Percentiles rank a stretch among this genome's conserved stretches.
Evolutionary conservation across 495 filamentous ascomycete species (phyloP).

Genomic region (Aspergillus ostianus): DNA sequence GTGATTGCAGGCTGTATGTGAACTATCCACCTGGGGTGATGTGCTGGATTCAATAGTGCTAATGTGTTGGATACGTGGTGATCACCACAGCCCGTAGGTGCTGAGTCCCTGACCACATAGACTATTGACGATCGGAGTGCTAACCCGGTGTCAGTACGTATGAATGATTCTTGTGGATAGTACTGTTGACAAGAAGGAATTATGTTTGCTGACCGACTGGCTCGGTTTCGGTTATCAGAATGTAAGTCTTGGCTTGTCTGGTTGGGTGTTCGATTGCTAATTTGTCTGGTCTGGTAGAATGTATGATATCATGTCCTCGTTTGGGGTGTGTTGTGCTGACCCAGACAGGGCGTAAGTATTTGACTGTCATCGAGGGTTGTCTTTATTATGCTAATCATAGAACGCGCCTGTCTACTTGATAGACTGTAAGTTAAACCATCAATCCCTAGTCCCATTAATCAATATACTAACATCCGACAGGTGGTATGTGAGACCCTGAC

Average conservation of each 20-base stretch:
- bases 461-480: slow-evolving; percentile 11
- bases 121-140: background rate
- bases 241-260: slow-evolving; percentile 4
- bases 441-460: background rate
- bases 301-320: background rate
- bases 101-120: background rate
- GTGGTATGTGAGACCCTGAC: slow-evolving; percentile 14
- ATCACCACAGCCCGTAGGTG: slow-evolving; percentile 8
- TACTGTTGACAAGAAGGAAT: background rate
- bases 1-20: background rate
- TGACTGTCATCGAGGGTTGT: background rate
- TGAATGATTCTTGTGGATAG: background rate
- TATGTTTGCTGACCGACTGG: slow-evolving; percentile 1
- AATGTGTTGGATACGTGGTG: background rate
- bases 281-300: slow-evolving; percentile 1
- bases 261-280: slow-evolving; percentile 4
- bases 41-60: background rate
- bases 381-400: slow-evolving; percentile 5
- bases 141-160: background rate
- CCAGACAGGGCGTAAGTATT: slow-evolving; percentile 9
- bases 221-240: slow-evolving; percentile 1
- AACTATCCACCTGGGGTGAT: background rate
- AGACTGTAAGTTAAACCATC: slow-evolving; percentile 6
- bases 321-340: background rate
- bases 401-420: background rate